phyloP scores from a whole-genome alignment of 805 yeast genomes.

The Hanseniaspora clermontiae region DNA sequence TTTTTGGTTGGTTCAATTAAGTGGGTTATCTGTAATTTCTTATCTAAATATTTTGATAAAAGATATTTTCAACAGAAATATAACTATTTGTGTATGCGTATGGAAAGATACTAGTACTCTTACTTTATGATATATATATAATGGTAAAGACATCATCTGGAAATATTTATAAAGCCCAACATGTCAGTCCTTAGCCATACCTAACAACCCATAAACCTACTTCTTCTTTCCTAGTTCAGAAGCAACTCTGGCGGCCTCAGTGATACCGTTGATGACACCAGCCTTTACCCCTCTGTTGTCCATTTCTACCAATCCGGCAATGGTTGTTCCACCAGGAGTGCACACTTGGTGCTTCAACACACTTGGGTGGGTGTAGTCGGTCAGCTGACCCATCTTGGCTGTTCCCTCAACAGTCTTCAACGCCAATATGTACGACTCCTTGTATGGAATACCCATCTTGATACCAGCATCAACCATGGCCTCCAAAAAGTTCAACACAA shows the following conservation, averaged over 20 bases:
- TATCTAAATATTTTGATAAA: too few species aligned
- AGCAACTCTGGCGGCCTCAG: conserved; percentile 82
- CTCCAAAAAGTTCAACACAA: conserved; percentile 77
- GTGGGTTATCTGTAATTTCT: too few species aligned
- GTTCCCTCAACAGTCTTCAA: conserved; percentile 92
- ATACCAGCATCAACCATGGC: conserved; percentile 89
- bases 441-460: conserved; percentile 82
- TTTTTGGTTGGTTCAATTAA: too few species aligned
- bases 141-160: too few species aligned
- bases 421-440: conserved; percentile 72
- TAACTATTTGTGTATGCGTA: too few species aligned
- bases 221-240: conserved; percentile 41
- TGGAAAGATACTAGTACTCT: too few species aligned
- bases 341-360: conserved; percentile 76
- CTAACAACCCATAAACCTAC: background rate
- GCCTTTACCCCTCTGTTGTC: conserved; percentile 85
- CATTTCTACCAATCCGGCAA: conserved; percentile 84
- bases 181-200: too few species aligned
- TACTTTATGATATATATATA: too few species aligned
- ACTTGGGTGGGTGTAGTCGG: conserved; percentile 71
- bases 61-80: too few species aligned
- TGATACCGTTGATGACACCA: conserved; percentile 76
- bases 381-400: conserved; percentile 71
- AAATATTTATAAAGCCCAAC: too few species aligned
- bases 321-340: conserved; percentile 97